Evolutionary conservation across 805 yeast species (phyloP), one percentile per base, ranked within the genome.

Genomic region (Wickerhamomyces sydowiorum): DNA sequence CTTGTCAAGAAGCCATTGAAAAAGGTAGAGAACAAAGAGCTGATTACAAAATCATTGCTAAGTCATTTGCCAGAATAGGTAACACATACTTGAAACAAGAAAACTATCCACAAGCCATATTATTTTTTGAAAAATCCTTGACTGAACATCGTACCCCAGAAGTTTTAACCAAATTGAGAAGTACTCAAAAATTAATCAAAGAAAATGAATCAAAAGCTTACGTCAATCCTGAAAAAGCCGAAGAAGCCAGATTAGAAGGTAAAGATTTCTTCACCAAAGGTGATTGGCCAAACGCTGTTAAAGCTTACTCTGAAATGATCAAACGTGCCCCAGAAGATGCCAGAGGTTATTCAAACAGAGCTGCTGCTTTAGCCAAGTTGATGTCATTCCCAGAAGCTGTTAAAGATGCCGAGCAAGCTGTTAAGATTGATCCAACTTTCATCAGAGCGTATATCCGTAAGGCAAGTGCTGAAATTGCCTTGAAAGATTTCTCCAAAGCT

Each of bases 61-160:
- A 93, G 66, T 82, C 98, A 1, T 86, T 87, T 63, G 91, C 95
- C 21, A 82, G 99, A 66, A 74, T 88, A 44, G 99, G 97, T 65
- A 84, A 78, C 61, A 65, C 82, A 27, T 88, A 86, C 64, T 67
- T 78, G 58, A 93, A 93, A 67, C 69, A 75, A 60, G 84, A 78
- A 47, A 84, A 91, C 47, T 72, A 82, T 57, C 69, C 72, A 47
- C 71, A 75, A 39, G 96, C 99, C 18, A 80, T 80, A 48, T 83
- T 80, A 58, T 76, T 56, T 62, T 91, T 86, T 59, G 91, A 90
- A 66, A 88, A 86, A 66, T 86, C 98, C 1, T 73, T 93, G 59
- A 93, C 98, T 36, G 99, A 93, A 71, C 96, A 89, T 69, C 82
- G 99, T 70, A 87, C 96, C 19, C 96, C 98, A 21, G 97, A 89